Evolutionary conservation across 169 alveolate species (phyloP), one percentile per base, ranked within the genome.

Genomic region (Cryptosporidium meleagridis): DNA sequence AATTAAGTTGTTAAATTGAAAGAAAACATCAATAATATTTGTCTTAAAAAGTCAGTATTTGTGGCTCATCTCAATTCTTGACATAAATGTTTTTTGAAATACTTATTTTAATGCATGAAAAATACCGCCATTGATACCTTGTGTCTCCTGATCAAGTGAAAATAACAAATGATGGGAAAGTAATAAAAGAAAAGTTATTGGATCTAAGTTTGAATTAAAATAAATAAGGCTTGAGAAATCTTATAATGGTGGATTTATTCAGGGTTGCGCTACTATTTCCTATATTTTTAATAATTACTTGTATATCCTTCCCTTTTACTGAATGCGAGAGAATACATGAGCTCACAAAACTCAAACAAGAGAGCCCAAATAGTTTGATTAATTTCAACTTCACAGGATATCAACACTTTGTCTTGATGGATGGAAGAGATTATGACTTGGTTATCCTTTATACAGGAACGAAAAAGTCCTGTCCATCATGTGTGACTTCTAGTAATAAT

Each of bases 401-500:
- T 80, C 89, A 80, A 51, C 75, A 80, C 16, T 80, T 59, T 21
- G 89, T 80, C 4, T 59, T 80, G 59, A 61, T 48, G 48, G 89
- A 80, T 29, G 59, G 67, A n/a, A 37, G 89, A 39, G 53, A 59
- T 9, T 80, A 80, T 44, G 89, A 80, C 44, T 62, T 80, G 33
- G 62, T 80, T 62, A 59, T 80, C 14, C 62, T 80, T n/a, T 80
- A 33, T 65, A 80, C 89, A 44, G 89, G 89, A n/a, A 80, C 89
- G 16, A 45, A 23, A 31, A 31, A 67, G 39, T 61, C 89, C 3
- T 80, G 89, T 59, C 89, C 73, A 16, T 23, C 69, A 31, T 80
- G 89, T 31, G 39, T 37, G 16, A 14, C 72, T 1, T 80, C 89
- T n/a, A 80, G 75, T 31, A 26, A 31, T 6, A 80, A 59, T 80